Evolutionary conservation across 108 stramenopile species (phyloP), one percentile per base, ranked within the genome.

Genomic region (Cyclotella cryptica): DNA sequence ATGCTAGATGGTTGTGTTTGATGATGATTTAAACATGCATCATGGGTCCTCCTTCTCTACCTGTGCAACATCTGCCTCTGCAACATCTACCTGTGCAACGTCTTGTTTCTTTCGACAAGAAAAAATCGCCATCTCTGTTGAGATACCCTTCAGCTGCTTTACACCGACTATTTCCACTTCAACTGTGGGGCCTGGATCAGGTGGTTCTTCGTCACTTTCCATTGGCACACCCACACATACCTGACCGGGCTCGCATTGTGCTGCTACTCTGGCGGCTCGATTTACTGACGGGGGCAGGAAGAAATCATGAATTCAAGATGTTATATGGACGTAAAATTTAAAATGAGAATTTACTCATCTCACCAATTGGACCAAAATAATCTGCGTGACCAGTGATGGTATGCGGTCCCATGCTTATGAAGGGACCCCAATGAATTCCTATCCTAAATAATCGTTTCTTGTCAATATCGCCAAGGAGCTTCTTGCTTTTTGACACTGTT

Each of bases 281-380:
- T 84, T 84, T 5, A 84, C 76, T 77, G 60, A 29, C n/a, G 39
- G 18, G 52, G 10, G 11, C 12, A 71, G 26, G 26, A 62, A 72
- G n/a, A 17, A 22, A 0, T 15, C 27, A 51, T 42, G 15, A 35
- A 6, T 35, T 6, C 2, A 35, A 28, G 24, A 6, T 47, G 10
- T 1, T 4, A 1, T 24, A 26, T 1, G 9, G 60, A 44, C 24
- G 22, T 45, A 42, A 59, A 3, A 28, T 14, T 19, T 6, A 43
- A 46, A 21, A 8, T 0, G 22, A 0, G 47, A 39, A 30, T 13
- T 29, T 52, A 44, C 39, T 35, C 24, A 27, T 29, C 76, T 70
- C 47, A 78, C 77, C 84, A 62, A 85, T 80, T 24, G 79, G 77
- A 39, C 84, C 84, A 69, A 85, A 85, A 58, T 85, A 85, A 72